Evolutionary conservation across 2,329 filamentous ascomycete species (phyloP), one percentile per base, ranked within the genome.

Genomic region (Diplodia intermedia): DNA sequence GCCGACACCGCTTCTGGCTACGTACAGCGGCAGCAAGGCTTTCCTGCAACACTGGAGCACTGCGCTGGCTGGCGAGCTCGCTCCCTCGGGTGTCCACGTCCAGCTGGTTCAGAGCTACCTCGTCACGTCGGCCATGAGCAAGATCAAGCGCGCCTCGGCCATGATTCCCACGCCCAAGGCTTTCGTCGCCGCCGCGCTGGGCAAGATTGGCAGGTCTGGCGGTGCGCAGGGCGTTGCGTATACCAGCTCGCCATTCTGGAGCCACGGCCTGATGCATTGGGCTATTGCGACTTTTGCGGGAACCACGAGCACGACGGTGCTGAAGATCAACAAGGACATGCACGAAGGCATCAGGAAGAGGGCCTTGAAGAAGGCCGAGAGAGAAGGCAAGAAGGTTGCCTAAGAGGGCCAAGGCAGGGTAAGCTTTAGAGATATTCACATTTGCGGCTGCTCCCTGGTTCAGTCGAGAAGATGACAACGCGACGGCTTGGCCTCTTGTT

Each of bases 31-130:
- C 72, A 95, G 91, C 87, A 99, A 99, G 83, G 94, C 95, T 1
- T 99, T 99, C 86, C 86, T 99, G 60, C 94, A 98, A 82, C 90
- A 97, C 77, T 99, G 95, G 95, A 97, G 91, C 72, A 91, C 89
- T 6, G 89, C 95, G 12, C 86, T 99, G 15, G 91, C 90, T 0
- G 87, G 90, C 15, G 95, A 99, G 81, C 86, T 99, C 36, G 88
- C 90, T 71, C 88, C 90, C 1, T 86, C 91, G 73, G 91, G 92
- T 68, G 89, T 99, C 50, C 90, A 93, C 71, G 93, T 97, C n/a
- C 90, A 98, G 80, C 88, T 98, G 60, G 90, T 97, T 33, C 87
- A 98, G 73, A 93, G 91, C 73, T 96, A 99, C 79, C 88, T 99
- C 57, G 92, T 99, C 75, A 97, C 93, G 4, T 94, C 92, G 0